These are phyloP conservation scores for Tricholoma bakamatsutake DNA, from an alignment of 768 basidiomycete species.

Conservation along the genomic window DNA sequence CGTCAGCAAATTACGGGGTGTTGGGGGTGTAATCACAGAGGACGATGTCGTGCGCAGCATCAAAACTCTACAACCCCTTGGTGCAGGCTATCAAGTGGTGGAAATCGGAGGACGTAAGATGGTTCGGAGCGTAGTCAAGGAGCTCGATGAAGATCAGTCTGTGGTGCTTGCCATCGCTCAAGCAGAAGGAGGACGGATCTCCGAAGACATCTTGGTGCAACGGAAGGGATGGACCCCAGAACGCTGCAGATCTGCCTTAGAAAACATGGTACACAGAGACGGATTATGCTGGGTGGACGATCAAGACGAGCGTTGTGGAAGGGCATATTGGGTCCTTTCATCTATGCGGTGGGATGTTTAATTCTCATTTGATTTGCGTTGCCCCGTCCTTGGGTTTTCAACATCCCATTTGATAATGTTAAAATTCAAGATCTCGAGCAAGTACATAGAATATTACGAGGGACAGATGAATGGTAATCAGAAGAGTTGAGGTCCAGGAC, in stretches of 20 bases:
- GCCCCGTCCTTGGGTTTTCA: background rate
- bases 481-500: conserved; percentile 4
- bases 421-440: background rate
- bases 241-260: conserved; percentile 70
- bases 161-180: conserved; percentile 73
- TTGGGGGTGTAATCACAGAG: conserved; percentile 67
- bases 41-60: conserved; percentile 83
- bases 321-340: conserved; percentile 84
- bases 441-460: background rate
- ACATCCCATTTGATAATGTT: background rate
- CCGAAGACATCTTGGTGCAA: conserved; percentile 52
- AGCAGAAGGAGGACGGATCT: conserved; percentile 62
- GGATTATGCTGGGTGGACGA: conserved; percentile 95
- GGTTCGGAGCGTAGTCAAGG: conserved; percentile 85
- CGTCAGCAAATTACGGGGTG: conserved; percentile 70
- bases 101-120: conserved; percentile 70
- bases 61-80: conserved; percentile 80
- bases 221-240: conserved; percentile 74
- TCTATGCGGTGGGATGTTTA: conserved; percentile 81
- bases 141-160: conserved; percentile 87
- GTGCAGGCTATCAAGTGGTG: conserved; percentile 87
- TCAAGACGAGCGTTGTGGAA: conserved; percentile 62
- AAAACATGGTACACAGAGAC: conserved; percentile 87
- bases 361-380: conserved; percentile 2
- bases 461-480: background rate